Conservation (phyloP, 768 basidiomycete genomes). For the Panaeolus cyanescens region DNA sequence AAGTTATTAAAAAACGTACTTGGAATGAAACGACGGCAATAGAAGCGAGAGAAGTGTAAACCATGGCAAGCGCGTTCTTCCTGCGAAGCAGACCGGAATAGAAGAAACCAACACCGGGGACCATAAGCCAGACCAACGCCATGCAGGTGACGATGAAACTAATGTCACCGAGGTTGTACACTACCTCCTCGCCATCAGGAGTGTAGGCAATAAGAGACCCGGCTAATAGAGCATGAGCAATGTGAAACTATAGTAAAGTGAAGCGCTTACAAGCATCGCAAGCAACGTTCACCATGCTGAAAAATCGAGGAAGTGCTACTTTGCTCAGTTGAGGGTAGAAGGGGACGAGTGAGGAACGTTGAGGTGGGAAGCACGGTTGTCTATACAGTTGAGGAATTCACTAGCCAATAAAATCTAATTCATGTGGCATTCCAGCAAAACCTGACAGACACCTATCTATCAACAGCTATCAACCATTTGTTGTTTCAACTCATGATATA, state of each 20-base stretch:
- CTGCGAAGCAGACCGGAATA: constrained; percentile 90
- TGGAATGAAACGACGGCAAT: constrained; percentile 84
- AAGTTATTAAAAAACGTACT: constrained; percentile 40
- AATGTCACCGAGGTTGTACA: constrained; percentile 53
- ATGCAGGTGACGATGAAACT: constrained; percentile 67
- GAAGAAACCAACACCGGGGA: constrained; percentile 84
- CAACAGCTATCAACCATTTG: background rate
- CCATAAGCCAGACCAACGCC: constrained; percentile 85
- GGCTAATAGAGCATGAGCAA: constrained; percentile 27
- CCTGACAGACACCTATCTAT: background rate
- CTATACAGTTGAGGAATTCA: background rate
- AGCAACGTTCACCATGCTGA: constrained; percentile 28
- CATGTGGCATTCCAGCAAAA: background rate
- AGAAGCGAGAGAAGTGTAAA: constrained; percentile 76
- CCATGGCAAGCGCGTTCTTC: constrained; percentile 93
- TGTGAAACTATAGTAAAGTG: background rate
- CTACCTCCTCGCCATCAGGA: constrained; percentile 27
- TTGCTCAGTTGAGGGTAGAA: background rate
- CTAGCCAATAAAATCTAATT: background rate
- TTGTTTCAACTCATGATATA: background rate
- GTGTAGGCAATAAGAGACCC: constrained; percentile 35
- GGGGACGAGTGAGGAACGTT: background rate
- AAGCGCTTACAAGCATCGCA: constrained; percentile 24
- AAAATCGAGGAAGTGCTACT: constrained; percentile 1
- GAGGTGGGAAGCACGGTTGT: background rate